Conservation (phyloP, 495 filamentous ascomycete species). For the Immersiella caudata region DNA sequence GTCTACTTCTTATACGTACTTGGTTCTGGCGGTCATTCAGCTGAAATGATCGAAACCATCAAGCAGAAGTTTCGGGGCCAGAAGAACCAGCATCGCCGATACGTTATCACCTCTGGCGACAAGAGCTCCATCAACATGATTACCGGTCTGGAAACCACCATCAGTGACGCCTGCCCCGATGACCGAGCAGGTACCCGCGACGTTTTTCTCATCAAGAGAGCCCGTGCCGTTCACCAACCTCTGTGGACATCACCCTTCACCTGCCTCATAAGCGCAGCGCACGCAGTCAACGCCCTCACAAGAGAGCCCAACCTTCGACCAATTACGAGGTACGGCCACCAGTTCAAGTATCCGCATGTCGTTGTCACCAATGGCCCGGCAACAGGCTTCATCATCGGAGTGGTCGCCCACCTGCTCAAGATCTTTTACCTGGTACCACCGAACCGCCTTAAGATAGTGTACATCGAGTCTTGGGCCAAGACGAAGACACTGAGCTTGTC, state of each 20-base stretch:
- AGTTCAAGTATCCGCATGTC: slow-evolving; percentile 53
- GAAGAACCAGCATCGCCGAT: slow-evolving; percentile 70
- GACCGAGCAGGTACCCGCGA: slow-evolving; percentile 49
- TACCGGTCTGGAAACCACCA: slow-evolving; percentile 38
- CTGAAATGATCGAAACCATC: slow-evolving; percentile 88
- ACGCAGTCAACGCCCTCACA: slow-evolving; percentile 54
- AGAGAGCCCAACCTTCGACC: slow-evolving; percentile 31
- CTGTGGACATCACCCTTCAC: slow-evolving; percentile 65
- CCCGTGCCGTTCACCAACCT: slow-evolving; percentile 76
- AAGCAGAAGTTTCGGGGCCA: slow-evolving; percentile 46
- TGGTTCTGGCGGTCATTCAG: slow-evolving; percentile 91
- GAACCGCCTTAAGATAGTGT: slow-evolving; percentile 63
- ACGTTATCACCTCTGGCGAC: slow-evolving; percentile 79
- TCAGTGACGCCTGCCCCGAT: slow-evolving; percentile 31
- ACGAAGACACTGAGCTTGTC: slow-evolving; percentile 78
- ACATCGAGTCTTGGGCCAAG: slow-evolving; percentile 90
- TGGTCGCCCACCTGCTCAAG: slow-evolving; percentile 69
- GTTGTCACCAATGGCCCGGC: slow-evolving; percentile 89
- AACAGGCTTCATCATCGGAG: slow-evolving; percentile 76
- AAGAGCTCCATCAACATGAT: slow-evolving; percentile 57
- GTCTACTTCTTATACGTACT: slow-evolving; percentile 80
- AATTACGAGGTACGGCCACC: slow-evolving; percentile 38
- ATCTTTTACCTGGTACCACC: slow-evolving; percentile 53
- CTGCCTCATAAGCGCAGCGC: slow-evolving; percentile 55
- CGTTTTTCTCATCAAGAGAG: slow-evolving; percentile 67